Percentiles rank a stretch among this genome's conserved stretches.
These are phyloP conservation scores for Colletotrichum tropicale DNA, from an alignment of 2,329 filamentous ascomycete genomes.

Conservation along the genomic window DNA sequence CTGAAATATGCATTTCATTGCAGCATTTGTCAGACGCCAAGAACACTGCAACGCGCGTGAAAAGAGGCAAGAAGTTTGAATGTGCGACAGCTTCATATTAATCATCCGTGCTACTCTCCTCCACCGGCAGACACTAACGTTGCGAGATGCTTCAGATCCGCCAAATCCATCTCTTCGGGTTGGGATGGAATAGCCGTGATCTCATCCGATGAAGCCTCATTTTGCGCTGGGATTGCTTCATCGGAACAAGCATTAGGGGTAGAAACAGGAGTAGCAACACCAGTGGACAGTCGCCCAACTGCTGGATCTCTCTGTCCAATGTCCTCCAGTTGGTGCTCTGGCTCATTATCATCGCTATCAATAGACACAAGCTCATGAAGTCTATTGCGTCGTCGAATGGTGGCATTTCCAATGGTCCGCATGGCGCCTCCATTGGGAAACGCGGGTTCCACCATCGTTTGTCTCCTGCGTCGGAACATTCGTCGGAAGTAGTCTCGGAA, in stretches of 20 bases:
- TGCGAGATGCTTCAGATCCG: background rate
- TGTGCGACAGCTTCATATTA: background rate
- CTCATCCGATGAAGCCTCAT: background rate
- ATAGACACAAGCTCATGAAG: background rate
- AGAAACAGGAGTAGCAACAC: background rate
- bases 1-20: background rate
- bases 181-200: background rate
- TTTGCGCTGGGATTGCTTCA: background rate
- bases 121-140: background rate
- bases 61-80: background rate
- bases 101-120: background rate
- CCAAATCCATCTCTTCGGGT: background rate
- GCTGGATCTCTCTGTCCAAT: background rate
- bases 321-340: background rate
- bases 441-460: background rate
- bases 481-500: slow-evolving; percentile 10
- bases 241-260: background rate
- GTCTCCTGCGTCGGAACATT: background rate
- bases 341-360: background rate
- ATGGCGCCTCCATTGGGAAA: background rate
- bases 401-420: background rate
- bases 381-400: background rate
- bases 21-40: background rate
- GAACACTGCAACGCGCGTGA: background rate
- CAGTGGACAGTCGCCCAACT: background rate